Percentiles rank a stretch among this genome's conserved stretches.
Evolutionary conservation across 2,329 filamentous ascomycete genomes (phyloP).

Genomic region (Colletotrichum filicis): DNA sequence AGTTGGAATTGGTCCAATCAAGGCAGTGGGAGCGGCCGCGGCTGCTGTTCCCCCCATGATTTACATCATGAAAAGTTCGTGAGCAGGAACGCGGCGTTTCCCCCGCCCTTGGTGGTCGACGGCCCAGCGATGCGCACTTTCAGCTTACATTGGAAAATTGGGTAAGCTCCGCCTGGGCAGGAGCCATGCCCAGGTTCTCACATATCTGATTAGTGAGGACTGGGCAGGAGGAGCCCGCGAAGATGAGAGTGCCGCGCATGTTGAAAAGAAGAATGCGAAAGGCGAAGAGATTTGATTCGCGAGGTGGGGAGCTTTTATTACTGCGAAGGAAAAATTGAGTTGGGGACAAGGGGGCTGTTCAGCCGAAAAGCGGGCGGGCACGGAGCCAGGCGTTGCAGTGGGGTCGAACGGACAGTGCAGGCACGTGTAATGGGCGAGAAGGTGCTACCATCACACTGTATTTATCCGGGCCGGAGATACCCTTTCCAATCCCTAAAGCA

Average conservation of each 20-base stretch:
- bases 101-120: constrained; percentile 18
- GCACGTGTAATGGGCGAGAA: not conserved
- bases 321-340: constrained; percentile 33
- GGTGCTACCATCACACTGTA: constrained; percentile 1
- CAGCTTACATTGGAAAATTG: constrained; percentile 76
- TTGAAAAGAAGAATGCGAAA: constrained; percentile 41
- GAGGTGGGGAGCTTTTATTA: constrained; percentile 40
- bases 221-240: constrained; percentile 75
- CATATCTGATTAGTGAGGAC: constrained; percentile 74
- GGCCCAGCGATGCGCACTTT: constrained; percentile 30
- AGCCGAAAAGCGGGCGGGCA: constrained; percentile 16
- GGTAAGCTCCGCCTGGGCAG: constrained; percentile 72
- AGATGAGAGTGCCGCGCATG: constrained; percentile 76
- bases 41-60: not conserved
- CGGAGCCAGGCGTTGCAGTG: not conserved
- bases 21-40: constrained; percentile 26
- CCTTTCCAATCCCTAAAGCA: fast-evolving
- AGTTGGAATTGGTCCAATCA: constrained; percentile 33
- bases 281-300: constrained; percentile 39
- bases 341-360: constrained; percentile 19
- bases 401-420: constrained; percentile 9
- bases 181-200: constrained; percentile 73
- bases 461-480: constrained; percentile 20
- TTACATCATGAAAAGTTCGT: not conserved
- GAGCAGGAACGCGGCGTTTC: not conserved